phyloP scores from a whole-genome alignment of 768 basidiomycete genomes.

The Calocybe cyanea region DNA sequence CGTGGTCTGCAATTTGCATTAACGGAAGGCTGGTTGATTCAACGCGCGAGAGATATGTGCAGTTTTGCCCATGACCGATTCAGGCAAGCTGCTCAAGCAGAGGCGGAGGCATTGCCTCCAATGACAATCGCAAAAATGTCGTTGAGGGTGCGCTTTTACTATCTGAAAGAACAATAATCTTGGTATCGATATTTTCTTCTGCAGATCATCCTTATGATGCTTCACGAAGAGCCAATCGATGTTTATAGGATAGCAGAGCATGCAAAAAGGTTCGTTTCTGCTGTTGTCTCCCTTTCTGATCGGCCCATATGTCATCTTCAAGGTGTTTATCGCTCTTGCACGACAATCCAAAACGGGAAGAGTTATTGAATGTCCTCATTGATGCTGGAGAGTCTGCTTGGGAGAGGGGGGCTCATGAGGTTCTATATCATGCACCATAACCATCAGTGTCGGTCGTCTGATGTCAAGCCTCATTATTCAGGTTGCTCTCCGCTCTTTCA shows the following conservation, averaged over 20 bases:
- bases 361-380: slow-evolving; percentile 55
- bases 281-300: neutral
- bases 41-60: slow-evolving; percentile 72
- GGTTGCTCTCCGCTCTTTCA: slow-evolving; percentile 61
- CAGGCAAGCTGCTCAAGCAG: slow-evolving; percentile 65
- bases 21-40: slow-evolving; percentile 70
- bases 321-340: slow-evolving; percentile 63
- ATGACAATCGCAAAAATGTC: slow-evolving; percentile 63
- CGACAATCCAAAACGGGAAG: slow-evolving; percentile 58
- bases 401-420: slow-evolving; percentile 73
- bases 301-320: neutral
- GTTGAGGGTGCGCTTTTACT: slow-evolving; percentile 44
- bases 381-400: slow-evolving; percentile 71
- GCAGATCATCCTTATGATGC: slow-evolving; percentile 69
- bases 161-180: neutral
- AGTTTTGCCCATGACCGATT: slow-evolving; percentile 74
- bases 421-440: slow-evolving; percentile 18
- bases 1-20: slow-evolving; percentile 65
- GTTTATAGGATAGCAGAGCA: slow-evolving; percentile 70
- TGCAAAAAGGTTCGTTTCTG: slow-evolving; percentile 46
- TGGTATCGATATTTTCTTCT: neutral
- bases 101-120: slow-evolving; percentile 46
- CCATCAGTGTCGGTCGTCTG: too few species aligned
- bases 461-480: slow-evolving; percentile 18
- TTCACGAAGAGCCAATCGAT: slow-evolving; percentile 58